A percentile compares a stretch with the other conserved stretches of the same genome.
These are phyloP conservation scores for Pyrenochaeta sp. DNA, from an alignment of 2,329 filamentous ascomycete species.

Conservation along the genomic window DNA sequence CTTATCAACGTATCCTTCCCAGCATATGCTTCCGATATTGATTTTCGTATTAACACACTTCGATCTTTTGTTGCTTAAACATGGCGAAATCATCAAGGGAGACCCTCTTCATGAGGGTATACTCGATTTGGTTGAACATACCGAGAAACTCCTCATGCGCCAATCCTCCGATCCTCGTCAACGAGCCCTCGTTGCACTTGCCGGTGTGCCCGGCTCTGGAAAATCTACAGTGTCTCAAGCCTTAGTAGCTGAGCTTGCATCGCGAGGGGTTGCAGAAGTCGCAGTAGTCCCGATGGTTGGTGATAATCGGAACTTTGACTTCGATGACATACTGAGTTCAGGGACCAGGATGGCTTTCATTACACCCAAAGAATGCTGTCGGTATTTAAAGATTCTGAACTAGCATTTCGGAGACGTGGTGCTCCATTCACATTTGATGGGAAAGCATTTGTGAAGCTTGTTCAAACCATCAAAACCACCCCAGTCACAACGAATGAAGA, in stretches of 20 bases:
- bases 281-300: conserved; percentile 36
- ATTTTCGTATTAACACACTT: not conserved
- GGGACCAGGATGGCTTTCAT: conserved; percentile 36
- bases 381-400: conserved; percentile 22
- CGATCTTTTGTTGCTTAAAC: not conserved
- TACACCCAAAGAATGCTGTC: conserved; percentile 29
- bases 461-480: conserved; percentile 19
- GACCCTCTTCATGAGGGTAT: conserved; percentile 17
- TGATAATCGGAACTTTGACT: not conserved
- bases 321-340: not conserved
- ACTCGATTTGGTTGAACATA: conserved; percentile 29
- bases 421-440: conserved; percentile 40
- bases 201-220: conserved; percentile 38
- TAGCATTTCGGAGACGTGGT: conserved; percentile 34
- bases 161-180: conserved; percentile 28
- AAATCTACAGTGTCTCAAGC: conserved; percentile 37
- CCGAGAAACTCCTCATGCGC: conserved; percentile 25
- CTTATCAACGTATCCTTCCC: not conserved
- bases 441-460: conserved; percentile 25
- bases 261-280: conserved; percentile 25
- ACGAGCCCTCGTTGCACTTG: conserved; percentile 35
- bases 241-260: conserved; percentile 28
- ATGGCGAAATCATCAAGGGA: conserved; percentile 19
- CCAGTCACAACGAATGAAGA: conserved; percentile 24
- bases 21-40: not conserved